Evolutionary conservation across 805 yeast genomes (phyloP).

Genomic region (Saturnispora gosingensis): DNA sequence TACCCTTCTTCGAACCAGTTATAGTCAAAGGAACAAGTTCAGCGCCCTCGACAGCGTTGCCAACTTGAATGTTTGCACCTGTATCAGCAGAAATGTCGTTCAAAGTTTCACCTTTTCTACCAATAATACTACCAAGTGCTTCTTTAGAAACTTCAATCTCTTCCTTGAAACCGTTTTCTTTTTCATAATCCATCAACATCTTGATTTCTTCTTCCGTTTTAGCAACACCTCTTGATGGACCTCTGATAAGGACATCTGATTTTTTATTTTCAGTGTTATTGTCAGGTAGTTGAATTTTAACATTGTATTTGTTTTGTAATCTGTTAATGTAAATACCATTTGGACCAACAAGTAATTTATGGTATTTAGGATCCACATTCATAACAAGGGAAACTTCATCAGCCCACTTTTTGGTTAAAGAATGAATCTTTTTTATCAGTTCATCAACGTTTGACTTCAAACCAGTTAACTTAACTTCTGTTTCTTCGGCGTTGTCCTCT

Average conservation of each 20-base stretch:
- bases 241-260: slow-evolving; percentile 65
- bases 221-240: slow-evolving; percentile 84
- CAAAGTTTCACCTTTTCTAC: slow-evolving; percentile 78
- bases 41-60: slow-evolving; percentile 29
- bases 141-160: slow-evolving; percentile 58
- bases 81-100: slow-evolving; percentile 67
- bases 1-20: slow-evolving; percentile 68
- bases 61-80: slow-evolving; percentile 47
- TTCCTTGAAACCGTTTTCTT: slow-evolving; percentile 68
- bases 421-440: slow-evolving; percentile 49
- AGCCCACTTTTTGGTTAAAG: slow-evolving; percentile 64
- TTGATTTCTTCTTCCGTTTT: slow-evolving; percentile 76
- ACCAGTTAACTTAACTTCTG: slow-evolving; percentile 61
- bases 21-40: slow-evolving; percentile 56
- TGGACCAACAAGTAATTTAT: slow-evolving; percentile 75
- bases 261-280: slow-evolving; percentile 35
- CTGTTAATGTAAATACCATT: slow-evolving; percentile 74
- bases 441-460: slow-evolving; percentile 68
- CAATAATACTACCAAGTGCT: slow-evolving; percentile 80
- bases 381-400: slow-evolving; percentile 66
- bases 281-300: slow-evolving; percentile 67
- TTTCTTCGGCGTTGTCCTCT: slow-evolving; percentile 32
- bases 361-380: slow-evolving; percentile 67
- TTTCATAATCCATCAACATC: slow-evolving; percentile 78
- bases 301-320: slow-evolving; percentile 80